These are phyloP conservation scores for Penicillium sp. DNA, from an alignment of 2,329 filamentous ascomycete species.

Conservation along the genomic window DNA sequence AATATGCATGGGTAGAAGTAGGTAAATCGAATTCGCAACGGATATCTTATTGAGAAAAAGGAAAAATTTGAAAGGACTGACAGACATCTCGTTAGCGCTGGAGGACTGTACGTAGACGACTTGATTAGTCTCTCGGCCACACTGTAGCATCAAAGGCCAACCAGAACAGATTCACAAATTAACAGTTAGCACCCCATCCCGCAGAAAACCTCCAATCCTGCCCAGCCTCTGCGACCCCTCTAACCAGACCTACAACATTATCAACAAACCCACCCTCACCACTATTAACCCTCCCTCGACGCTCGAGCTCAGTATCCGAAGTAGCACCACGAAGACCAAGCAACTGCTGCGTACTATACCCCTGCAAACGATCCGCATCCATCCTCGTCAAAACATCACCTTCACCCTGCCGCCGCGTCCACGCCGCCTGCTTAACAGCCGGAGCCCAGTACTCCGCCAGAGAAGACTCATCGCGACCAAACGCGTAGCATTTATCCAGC, in stretches of 20 bases:
- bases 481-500: slow-evolving; percentile 24
- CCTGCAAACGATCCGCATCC: slow-evolving; percentile 24
- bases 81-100: background rate
- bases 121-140: background rate
- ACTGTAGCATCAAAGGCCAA: background rate
- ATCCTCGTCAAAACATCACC: slow-evolving; percentile 17
- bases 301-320: slow-evolving; percentile 23
- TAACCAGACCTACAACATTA: slow-evolving; percentile 27
- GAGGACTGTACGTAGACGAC: background rate
- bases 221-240: slow-evolving; percentile 27
- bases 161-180: background rate
- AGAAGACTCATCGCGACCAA: slow-evolving; percentile 26
- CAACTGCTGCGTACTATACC: slow-evolving; percentile 18
- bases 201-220: slow-evolving; percentile 25
- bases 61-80: too few species aligned
- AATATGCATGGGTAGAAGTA: background rate
- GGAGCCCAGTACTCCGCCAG: slow-evolving; percentile 36
- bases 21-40: too few species aligned
- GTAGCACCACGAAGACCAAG: slow-evolving; percentile 10
- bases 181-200: slow-evolving; percentile 29
- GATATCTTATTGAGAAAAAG: background rate
- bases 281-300: slow-evolving; percentile 22
- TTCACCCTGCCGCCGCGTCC: slow-evolving; percentile 27
- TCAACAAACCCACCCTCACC: slow-evolving; percentile 30
- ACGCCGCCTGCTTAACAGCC: slow-evolving; percentile 39